Conservation (phyloP, 257 asterid genomes). For the Haberlea rhodopensis region DNA sequence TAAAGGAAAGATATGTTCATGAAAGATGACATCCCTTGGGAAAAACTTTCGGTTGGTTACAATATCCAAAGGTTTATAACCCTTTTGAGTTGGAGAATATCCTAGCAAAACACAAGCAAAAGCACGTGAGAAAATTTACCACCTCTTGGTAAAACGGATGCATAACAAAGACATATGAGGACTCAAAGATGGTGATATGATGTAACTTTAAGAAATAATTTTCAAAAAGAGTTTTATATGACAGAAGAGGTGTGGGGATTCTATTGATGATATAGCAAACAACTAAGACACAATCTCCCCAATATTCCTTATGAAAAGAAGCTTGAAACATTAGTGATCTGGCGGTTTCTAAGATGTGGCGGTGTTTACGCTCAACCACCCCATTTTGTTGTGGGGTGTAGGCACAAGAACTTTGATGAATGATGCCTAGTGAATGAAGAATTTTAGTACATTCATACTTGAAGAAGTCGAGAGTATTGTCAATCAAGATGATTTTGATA, state of each 20-base stretch:
- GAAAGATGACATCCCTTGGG: no score
- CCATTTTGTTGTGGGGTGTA: slow-evolving; percentile 23
- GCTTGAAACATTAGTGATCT: slow-evolving; percentile 8
- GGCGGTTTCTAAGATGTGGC: background rate
- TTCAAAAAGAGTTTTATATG: background rate
- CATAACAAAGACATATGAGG: slow-evolving; percentile 8
- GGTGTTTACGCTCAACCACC: slow-evolving; percentile 1
- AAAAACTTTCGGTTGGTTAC: no score
- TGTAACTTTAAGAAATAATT: background rate
- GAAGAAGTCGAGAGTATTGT: background rate
- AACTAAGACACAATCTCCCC: background rate
- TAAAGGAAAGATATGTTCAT: no score
- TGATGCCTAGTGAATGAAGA: background rate
- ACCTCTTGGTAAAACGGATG: background rate
- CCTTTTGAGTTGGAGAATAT: no score
- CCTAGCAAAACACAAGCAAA: no score
- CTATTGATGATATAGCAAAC: slow-evolving; percentile 1
- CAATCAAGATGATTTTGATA: background rate
- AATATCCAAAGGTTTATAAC: no score
- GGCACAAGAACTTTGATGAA: slow-evolving; percentile 12
- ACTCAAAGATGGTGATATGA: background rate
- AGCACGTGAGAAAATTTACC: no score
- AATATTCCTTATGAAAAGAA: background rate
- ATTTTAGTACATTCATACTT: background rate
- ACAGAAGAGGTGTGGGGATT: background rate